Conservation (phyloP, 805 yeast genomes). For the Teunomyces funiuensis region DNA sequence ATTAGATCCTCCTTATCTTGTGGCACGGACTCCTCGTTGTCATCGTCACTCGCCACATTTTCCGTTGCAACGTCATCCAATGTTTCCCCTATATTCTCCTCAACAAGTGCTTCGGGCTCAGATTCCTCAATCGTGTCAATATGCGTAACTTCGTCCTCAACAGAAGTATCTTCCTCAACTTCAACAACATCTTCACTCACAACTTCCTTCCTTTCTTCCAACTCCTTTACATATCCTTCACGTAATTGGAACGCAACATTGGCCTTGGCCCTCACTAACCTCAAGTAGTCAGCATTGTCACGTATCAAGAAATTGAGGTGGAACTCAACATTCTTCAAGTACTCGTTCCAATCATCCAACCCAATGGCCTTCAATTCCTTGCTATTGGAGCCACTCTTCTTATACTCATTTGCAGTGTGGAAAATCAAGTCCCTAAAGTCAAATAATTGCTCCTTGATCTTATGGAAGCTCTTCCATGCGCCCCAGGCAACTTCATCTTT, state of each 20-base stretch:
- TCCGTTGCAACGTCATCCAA: not conserved
- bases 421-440: slow-evolving; percentile 53
- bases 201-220: slow-evolving; percentile 10
- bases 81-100: not conserved
- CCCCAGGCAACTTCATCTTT: slow-evolving; percentile 22
- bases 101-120: not conserved
- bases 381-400: slow-evolving; percentile 14
- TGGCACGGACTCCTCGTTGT: not conserved
- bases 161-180: not conserved
- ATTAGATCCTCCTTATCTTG: not conserved
- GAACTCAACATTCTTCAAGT: slow-evolving; percentile 38
- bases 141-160: not conserved
- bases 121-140: not conserved
- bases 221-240: slow-evolving; percentile 24
- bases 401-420: slow-evolving; percentile 26
- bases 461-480: slow-evolving; percentile 54
- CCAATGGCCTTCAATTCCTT: slow-evolving; percentile 25
- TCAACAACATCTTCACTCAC: slow-evolving; percentile 4
- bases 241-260: slow-evolving; percentile 43
- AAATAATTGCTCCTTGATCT: slow-evolving; percentile 54
- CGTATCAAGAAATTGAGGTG: slow-evolving; percentile 51
- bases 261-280: slow-evolving; percentile 41
- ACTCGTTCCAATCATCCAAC: slow-evolving; percentile 32
- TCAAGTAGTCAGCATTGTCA: slow-evolving; percentile 61
- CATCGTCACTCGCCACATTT: not conserved